These are phyloP conservation scores for Catharanthus roseus DNA, from an alignment of 257 asterid genomes.

Conservation along the genomic window DNA sequence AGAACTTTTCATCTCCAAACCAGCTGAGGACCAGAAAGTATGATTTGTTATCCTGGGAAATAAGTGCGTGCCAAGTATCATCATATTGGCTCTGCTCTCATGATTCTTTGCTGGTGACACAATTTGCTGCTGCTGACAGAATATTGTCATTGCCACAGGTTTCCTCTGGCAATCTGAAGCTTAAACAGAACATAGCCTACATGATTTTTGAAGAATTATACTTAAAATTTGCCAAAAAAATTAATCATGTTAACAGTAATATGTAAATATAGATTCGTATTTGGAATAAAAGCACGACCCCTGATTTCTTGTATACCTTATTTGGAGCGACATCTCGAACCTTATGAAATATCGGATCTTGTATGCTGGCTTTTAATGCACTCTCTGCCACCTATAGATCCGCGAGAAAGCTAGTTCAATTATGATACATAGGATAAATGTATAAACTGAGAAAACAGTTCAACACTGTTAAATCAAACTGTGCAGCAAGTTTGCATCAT, in stretches of 20 bases:
- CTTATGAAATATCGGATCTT: constrained; percentile 52
- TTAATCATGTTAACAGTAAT: not conserved
- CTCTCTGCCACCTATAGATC: constrained; percentile 64
- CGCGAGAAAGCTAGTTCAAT: not conserved
- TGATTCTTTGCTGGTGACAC: constrained; percentile 1
- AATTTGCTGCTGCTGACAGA: constrained; percentile 17
- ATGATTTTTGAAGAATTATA: constrained; percentile 2
- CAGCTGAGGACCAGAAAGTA: not conserved
- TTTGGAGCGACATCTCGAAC: constrained; percentile 94
- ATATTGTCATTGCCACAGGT: constrained; percentile 42
- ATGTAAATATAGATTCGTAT: not conserved
- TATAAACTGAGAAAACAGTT: not conserved
- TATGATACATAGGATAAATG: not conserved
- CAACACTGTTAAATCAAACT: not conserved
- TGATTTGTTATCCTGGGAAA: not conserved
- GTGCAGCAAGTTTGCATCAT: not conserved
- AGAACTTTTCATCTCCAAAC: too few species aligned
- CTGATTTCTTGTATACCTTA: constrained; percentile 49
- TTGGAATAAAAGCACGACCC: not conserved
- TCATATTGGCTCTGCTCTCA: not conserved
- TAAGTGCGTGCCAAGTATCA: not conserved
- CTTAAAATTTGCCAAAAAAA: not conserved
- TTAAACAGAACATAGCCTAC: constrained; percentile 93
- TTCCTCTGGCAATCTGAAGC: constrained; percentile 88
- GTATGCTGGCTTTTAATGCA: constrained; percentile 56